Percentiles rank a stretch among this genome's conserved stretches.
These are phyloP conservation scores for Stephania yunnanensis DNA, from an alignment of 164 flowering plant species.

Conservation along the genomic window DNA sequence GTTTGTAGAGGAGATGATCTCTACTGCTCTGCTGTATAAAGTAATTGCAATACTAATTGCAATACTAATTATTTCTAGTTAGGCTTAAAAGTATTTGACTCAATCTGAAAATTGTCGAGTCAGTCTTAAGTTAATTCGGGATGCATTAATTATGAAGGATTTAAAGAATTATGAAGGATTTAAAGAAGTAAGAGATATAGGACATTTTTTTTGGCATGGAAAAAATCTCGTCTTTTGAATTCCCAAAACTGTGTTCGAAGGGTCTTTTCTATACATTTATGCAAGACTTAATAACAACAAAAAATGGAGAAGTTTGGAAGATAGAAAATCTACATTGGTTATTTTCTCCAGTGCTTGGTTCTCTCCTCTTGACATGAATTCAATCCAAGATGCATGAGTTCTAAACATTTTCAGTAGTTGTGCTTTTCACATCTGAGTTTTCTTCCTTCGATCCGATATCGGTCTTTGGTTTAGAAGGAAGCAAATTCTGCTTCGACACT, in stretches of 20 bases:
- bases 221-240: not conserved
- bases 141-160: too few relatives aligned
- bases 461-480: conserved; percentile 26
- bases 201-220: too few relatives aligned
- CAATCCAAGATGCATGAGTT: not conserved
- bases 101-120: too few relatives aligned
- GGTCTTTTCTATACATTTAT: not conserved
- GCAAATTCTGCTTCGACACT: conserved; percentile 28
- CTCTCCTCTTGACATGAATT: not conserved
- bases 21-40: too few relatives aligned
- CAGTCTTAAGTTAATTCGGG: too few relatives aligned
- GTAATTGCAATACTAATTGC: too few relatives aligned
- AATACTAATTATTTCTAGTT: too few relatives aligned
- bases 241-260: not conserved
- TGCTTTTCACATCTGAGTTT: conserved; percentile 14
- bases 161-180: too few relatives aligned
- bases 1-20: too few relatives aligned
- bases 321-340: not conserved
- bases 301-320: not conserved
- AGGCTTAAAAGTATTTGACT: too few relatives aligned
- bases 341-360: not conserved
- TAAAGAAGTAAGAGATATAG: too few relatives aligned
- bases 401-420: conserved; percentile 16
- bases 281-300: too few relatives aligned
- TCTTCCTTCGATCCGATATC: conserved; percentile 10